Evolutionary conservation across 148 eudicot genomes (phyloP).

Genomic region (Vaccinium myrtillus): DNA sequence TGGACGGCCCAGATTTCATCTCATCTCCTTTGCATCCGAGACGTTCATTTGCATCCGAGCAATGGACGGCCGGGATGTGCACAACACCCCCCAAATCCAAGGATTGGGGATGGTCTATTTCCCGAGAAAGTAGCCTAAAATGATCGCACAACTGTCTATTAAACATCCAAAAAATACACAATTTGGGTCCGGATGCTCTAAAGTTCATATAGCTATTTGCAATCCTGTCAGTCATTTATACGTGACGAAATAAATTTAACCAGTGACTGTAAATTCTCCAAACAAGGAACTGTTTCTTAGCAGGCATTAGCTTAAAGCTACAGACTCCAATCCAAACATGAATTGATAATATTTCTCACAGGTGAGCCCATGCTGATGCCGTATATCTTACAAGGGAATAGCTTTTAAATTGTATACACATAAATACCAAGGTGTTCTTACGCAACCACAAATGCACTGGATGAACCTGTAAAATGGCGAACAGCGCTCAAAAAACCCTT

Average conservation of each 20-base stretch:
- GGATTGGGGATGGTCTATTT: too few relatives aligned
- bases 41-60: too few relatives aligned
- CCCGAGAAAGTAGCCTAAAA: neutral
- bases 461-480: conserved; percentile 70
- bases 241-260: neutral
- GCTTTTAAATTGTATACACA: neutral
- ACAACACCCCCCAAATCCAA: too few relatives aligned
- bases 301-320: conserved; percentile 4
- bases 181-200: neutral
- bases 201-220: neutral
- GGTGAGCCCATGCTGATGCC: neutral
- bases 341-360: neutral
- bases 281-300: neutral
- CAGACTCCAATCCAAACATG: neutral
- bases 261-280: neutral
- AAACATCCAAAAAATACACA: neutral
- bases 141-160: neutral
- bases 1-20: too few relatives aligned
- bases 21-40: too few relatives aligned
- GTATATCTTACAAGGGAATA: neutral
- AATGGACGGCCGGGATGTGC: too few relatives aligned
- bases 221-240: neutral
- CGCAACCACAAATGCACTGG: conserved; percentile 78
- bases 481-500: conserved; percentile 60
- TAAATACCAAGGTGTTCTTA: conserved; percentile 19